Evolutionary conservation across 495 filamentous ascomycete species (phyloP), one percentile per base, ranked within the genome.

Genomic region (Trichoderma erinaceum): DNA sequence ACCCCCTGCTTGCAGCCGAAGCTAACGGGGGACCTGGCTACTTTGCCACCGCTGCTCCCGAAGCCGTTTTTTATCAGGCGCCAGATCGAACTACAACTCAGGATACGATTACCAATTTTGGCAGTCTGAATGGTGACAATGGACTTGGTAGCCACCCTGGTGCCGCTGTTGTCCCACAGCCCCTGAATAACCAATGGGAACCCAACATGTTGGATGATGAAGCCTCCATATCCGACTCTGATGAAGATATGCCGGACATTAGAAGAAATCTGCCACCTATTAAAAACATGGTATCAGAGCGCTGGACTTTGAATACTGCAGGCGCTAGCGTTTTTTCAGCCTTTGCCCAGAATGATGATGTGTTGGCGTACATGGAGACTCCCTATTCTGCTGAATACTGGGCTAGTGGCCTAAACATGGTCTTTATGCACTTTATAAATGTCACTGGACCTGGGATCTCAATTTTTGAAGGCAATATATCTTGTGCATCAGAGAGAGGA

Each of bases 371-470:
- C 71, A 82, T 82, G 18, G 90, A 92, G 5, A 87, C 90, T 4
- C 83, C 88, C 29, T 81, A 85, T 23, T 92, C 89, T 4, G 93
- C 91, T 43, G 95, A 93, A 6, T 78, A 97, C 29, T 91, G 88
- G 71, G 93, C 98, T 73, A 83, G 86, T 3, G 87, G 88, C 67
- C 96, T 92, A 1, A 92, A 92, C 12, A 86, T 89, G 41, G 86
- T 97, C 18, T 99, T 98, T 75, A 89, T 89, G 73, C 92, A 98
- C 78, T 99, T 97, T 76, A 87, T 97, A 32, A 89, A 92, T 71
- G 89, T 93, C 10, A 97, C 93, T 2, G 95, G 90, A 0, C 92
- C 94, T 1, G 90, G 85, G 70, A 83, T 98, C 69, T 96, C 93
- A 2, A 83, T 97, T 29, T 97, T 90, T 70, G 94, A 98, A 75